A percentile compares a stretch with the other conserved stretches of the same genome.
Evolutionary conservation across 768 basidiomycete genomes (phyloP).

Genomic region (Tephrocybe sp.): DNA sequence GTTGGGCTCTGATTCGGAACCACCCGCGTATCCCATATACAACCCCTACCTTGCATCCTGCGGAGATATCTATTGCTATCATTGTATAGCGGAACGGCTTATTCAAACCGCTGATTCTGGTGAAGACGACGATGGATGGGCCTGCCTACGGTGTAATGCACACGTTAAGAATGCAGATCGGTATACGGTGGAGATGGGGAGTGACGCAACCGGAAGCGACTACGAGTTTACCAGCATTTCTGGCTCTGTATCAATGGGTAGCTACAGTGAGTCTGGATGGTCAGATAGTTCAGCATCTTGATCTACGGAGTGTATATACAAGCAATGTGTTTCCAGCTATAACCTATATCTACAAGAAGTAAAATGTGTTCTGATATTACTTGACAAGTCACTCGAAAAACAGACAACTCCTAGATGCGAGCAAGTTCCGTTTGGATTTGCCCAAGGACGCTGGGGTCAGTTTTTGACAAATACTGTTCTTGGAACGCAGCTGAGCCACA

Average conservation of each 20-base stretch:
- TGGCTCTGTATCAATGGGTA: slow-evolving; percentile 55
- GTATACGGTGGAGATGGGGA: slow-evolving; percentile 41
- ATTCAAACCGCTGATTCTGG: slow-evolving; percentile 70
- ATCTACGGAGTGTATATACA: not conserved
- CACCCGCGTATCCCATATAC: slow-evolving; percentile 66
- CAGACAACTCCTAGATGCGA: slow-evolving; percentile 21
- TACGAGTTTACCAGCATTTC: slow-evolving; percentile 65
- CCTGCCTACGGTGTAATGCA: slow-evolving; percentile 79
- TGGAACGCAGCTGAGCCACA: slow-evolving; percentile 64
- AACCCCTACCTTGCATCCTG: slow-evolving; percentile 85
- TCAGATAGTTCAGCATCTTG: slow-evolving; percentile 28
- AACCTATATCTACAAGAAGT: no score
- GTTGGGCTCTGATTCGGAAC: slow-evolving; percentile 34
- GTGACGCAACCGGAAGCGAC: slow-evolving; percentile 46
- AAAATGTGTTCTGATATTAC: no score
- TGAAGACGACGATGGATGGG: slow-evolving; percentile 63
- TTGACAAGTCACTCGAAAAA: no score
- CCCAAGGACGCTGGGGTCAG: slow-evolving; percentile 72
- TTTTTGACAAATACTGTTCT: slow-evolving; percentile 54
- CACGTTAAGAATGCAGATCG: slow-evolving; percentile 66
- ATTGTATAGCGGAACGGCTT: slow-evolving; percentile 85
- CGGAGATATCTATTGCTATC: slow-evolving; percentile 90
- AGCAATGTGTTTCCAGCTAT: no score
- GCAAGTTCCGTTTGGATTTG: slow-evolving; percentile 62
- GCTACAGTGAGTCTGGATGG: slow-evolving; percentile 47